Evolutionary conservation across 2,329 filamentous ascomycete genomes (phyloP).

Genomic region (Aspergillus japonicus): DNA sequence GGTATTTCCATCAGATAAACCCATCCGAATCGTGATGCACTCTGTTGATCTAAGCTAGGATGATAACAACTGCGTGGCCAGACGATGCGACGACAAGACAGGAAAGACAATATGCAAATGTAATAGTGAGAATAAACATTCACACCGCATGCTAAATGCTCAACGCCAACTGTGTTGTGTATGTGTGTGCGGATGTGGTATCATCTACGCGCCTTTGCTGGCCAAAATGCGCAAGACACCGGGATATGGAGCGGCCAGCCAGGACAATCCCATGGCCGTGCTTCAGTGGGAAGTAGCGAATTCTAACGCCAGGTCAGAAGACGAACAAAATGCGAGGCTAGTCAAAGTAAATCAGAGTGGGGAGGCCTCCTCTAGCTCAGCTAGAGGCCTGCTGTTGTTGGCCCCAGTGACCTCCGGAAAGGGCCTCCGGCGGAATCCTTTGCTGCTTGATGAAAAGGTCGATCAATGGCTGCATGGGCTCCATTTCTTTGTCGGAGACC

Average conservation of each 20-base stretch:
- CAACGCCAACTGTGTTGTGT: slow-evolving; percentile 21
- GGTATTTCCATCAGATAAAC: background rate
- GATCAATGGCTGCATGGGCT: slow-evolving; percentile 93
- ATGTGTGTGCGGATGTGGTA: slow-evolving; percentile 13
- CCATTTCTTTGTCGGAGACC: slow-evolving; percentile 82
- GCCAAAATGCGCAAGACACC: slow-evolving; percentile 15
- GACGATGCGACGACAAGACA: slow-evolving; percentile 4
- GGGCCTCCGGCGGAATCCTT: slow-evolving; percentile 71
- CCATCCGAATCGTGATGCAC: slow-evolving; percentile 12
- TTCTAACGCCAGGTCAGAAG: slow-evolving; percentile 38
- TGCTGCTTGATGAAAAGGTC: slow-evolving; percentile 89
- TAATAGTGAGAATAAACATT: slow-evolving; percentile 24
- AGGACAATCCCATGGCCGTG: slow-evolving; percentile 21
- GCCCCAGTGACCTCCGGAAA: slow-evolving; percentile 44
- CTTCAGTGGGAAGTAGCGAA: slow-evolving; percentile 17
- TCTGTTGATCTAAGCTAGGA: slow-evolving; percentile 14
- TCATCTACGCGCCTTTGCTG: slow-evolving; percentile 20
- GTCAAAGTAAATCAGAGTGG: slow-evolving; percentile 10
- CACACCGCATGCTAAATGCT: slow-evolving; percentile 40
- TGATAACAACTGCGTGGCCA: background rate
- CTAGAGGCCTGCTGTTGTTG: slow-evolving; percentile 31
- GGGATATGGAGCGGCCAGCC: slow-evolving; percentile 9
- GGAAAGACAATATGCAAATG: slow-evolving; percentile 17
- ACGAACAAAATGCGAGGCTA: slow-evolving; percentile 22
- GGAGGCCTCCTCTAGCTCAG: slow-evolving; percentile 23